phyloP scores from a whole-genome alignment of 2,329 filamentous ascomycete species.

The Pezicula neosporulosa region DNA sequence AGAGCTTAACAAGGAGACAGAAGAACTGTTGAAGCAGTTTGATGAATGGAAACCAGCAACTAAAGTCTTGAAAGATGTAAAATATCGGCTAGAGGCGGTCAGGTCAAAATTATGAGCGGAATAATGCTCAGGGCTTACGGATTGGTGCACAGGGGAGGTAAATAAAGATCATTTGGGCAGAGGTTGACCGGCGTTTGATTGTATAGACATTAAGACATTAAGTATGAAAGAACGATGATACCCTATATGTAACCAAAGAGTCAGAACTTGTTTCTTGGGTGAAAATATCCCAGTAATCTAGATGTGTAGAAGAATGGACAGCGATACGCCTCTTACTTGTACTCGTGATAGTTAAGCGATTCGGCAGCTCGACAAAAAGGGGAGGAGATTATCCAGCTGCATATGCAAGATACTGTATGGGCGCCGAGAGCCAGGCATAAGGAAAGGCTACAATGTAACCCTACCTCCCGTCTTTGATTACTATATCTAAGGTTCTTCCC shows the following conservation, averaged over 20 bases:
- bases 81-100: conserved; percentile 88
- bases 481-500: background rate
- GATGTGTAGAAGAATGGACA: background rate
- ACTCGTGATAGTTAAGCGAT: too few species aligned
- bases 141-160: background rate
- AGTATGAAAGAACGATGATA: conserved; percentile 2
- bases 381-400: too few species aligned
- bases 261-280: too few species aligned
- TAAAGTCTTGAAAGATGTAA: conserved; percentile 93
- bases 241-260: background rate
- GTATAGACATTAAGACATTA: background rate
- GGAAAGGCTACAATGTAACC: too few species aligned
- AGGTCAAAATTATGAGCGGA: conserved; percentile 65
- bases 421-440: too few species aligned
- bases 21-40: conserved; percentile 78
- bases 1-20: conserved; percentile 73
- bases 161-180: background rate
- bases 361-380: too few species aligned
- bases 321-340: too few species aligned
- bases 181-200: background rate
- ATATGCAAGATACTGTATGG: too few species aligned
- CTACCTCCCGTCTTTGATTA: too few species aligned
- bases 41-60: conserved; percentile 89
- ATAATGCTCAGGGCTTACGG: background rate
- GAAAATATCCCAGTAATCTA: too few species aligned